These are phyloP conservation scores for Microdochium paspali DNA, from an alignment of 2,329 filamentous ascomycete species.

Conservation along the genomic window DNA sequence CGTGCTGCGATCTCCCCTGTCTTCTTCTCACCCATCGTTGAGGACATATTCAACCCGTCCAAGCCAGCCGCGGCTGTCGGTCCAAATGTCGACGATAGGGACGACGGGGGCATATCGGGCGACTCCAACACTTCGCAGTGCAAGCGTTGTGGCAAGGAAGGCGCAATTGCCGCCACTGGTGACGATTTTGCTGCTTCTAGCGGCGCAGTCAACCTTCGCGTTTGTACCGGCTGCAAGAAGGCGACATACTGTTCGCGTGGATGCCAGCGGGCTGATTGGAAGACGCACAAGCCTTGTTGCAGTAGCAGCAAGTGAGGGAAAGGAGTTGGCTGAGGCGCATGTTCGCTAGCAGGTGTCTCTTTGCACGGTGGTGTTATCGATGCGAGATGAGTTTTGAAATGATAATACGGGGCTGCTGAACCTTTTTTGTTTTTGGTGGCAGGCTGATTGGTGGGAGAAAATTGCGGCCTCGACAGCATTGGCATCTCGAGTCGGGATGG, in stretches of 20 bases:
- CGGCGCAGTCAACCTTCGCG: not conserved
- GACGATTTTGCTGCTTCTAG: not conserved
- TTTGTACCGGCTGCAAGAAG: constrained; percentile 12
- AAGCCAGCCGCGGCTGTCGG: too few species aligned
- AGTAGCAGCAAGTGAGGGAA: not conserved
- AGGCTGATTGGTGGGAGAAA: too few species aligned
- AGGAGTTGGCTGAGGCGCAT: too few species aligned
- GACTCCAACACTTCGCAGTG: not conserved
- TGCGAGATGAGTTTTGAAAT: too few species aligned
- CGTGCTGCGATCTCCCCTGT: not conserved
- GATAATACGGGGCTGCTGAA: too few species aligned
- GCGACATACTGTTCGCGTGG: constrained; percentile 13
- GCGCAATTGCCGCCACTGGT: not conserved
- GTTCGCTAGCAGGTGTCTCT: too few species aligned
- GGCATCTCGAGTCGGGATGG: too few species aligned
- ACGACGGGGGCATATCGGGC: not conserved
- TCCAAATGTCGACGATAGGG: too few species aligned
- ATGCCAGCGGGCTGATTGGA: constrained; percentile 14
- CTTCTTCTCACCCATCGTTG: not conserved
- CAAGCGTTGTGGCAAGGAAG: not conserved
- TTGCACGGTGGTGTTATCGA: too few species aligned
- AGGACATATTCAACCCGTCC: not conserved
- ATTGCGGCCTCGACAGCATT: too few species aligned
- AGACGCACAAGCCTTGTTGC: constrained; percentile 14
- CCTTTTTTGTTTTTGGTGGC: too few species aligned